phyloP scores from a whole-genome alignment of 352 stramenopile genomes.

The Globisporangium spiculum region DNA sequence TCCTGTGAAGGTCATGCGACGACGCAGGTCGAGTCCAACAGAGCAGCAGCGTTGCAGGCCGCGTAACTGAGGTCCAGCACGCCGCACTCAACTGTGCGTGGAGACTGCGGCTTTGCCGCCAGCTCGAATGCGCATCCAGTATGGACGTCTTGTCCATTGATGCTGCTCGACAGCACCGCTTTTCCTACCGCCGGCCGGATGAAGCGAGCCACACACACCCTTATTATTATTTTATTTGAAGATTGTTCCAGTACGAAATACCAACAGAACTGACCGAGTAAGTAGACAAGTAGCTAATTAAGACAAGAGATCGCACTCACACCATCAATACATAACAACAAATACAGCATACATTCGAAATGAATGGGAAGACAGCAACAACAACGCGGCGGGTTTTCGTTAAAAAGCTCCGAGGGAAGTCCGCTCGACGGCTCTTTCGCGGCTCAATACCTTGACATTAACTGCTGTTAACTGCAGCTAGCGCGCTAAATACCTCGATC shows the following conservation, averaged over 20 bases:
- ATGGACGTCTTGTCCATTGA: background rate
- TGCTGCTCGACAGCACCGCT: background rate
- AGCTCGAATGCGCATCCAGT: no score
- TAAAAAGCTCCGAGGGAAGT: conserved; percentile 49
- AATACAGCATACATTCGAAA: background rate
- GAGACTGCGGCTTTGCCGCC: background rate
- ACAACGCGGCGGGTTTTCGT: conserved; percentile 11
- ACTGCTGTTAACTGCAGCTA: conserved; percentile 14
- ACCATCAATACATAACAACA: conserved; percentile 6
- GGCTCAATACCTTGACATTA: conserved; percentile 8
- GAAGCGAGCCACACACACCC: background rate
- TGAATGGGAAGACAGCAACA: conserved; percentile 1
- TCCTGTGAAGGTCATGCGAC: background rate
- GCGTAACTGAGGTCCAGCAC: background rate
- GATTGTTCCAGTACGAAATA: conserved; percentile 19
- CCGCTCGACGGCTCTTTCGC: conserved; percentile 14
- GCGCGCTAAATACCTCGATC: conserved; percentile 22
- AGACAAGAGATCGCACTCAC: background rate
- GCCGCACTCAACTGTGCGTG: background rate
- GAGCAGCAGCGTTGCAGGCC: background rate
- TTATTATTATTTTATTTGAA: conserved; percentile 13
- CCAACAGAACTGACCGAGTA: background rate
- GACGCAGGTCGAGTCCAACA: background rate
- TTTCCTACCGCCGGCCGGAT: background rate
- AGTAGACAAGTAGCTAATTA: conserved; percentile 10